A percentile compares a stretch with the other conserved stretches of the same genome.
Evolutionary conservation across 2,329 filamentous ascomycete genomes (phyloP).

Genomic region (Exophiala sp.): DNA sequence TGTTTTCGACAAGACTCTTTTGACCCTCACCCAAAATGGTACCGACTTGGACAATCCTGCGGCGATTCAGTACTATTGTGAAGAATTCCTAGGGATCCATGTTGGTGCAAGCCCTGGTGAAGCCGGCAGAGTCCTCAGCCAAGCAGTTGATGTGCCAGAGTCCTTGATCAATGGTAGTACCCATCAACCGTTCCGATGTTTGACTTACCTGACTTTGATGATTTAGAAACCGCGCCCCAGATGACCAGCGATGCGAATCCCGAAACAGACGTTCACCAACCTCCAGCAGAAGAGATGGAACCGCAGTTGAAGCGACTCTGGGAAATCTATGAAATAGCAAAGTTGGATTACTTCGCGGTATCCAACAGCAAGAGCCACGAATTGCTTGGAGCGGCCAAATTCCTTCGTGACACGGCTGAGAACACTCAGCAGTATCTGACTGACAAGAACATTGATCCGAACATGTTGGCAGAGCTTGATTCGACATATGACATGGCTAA

Average conservation of each 20-base stretch:
- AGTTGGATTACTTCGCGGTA: constrained; percentile 36
- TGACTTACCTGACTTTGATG: not conserved
- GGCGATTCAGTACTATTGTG: constrained; percentile 38
- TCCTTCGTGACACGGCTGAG: constrained; percentile 44
- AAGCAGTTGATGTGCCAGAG: constrained; percentile 9
- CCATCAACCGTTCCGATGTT: not conserved
- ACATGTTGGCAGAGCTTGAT: constrained; percentile 34
- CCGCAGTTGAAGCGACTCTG: constrained; percentile 30
- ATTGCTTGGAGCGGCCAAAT: constrained; percentile 34
- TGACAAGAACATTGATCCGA: constrained; percentile 27
- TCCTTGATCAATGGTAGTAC: constrained; percentile 8
- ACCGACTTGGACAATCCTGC: constrained; percentile 31
- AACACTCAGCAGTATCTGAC: constrained; percentile 38
- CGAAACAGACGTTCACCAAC: not conserved
- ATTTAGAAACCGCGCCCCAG: not conserved
- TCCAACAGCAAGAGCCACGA: constrained; percentile 27
- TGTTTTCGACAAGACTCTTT: constrained; percentile 40
- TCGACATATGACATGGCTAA: constrained; percentile 34
- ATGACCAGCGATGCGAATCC: not conserved
- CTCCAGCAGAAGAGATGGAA: constrained; percentile 11
- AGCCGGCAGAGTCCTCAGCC: constrained; percentile 29
- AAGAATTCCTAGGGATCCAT: constrained; percentile 37
- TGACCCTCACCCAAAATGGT: constrained; percentile 35
- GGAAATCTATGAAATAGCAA: constrained; percentile 36
- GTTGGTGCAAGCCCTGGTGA: constrained; percentile 21